Conservation (phyloP, 192 early-diverging fungal genomes). For the Umbelopsis sp. region DNA sequence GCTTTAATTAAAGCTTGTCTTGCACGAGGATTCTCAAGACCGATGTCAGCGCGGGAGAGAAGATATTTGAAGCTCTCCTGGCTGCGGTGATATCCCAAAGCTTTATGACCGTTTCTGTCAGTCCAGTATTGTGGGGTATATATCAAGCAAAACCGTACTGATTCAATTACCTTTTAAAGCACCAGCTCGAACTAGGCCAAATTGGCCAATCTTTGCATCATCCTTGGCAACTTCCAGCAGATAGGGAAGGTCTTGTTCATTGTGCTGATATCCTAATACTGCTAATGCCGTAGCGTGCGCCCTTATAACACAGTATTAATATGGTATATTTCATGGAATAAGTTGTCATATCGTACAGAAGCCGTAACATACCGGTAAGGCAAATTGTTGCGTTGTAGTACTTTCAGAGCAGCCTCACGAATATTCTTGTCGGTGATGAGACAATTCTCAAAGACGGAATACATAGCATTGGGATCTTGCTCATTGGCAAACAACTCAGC, state of each 20-base stretch:
- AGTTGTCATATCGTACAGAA: not conserved
- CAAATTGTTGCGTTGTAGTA: constrained; percentile 29
- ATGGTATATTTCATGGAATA: not conserved
- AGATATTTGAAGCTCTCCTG: constrained; percentile 42
- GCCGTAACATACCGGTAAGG: constrained; percentile 5
- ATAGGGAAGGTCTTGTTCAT: constrained; percentile 43
- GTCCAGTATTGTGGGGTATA: not conserved
- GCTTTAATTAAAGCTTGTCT: constrained; percentile 1
- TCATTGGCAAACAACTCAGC: constrained; percentile 41
- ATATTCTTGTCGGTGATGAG: constrained; percentile 32
- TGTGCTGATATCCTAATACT: constrained; percentile 44
- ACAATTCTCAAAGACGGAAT: constrained; percentile 15
- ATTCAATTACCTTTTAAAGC: constrained; percentile 39
- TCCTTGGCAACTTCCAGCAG: constrained; percentile 42
- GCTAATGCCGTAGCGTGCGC: constrained; percentile 32
- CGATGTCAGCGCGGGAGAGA: constrained; percentile 20
- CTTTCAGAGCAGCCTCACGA: constrained; percentile 34
- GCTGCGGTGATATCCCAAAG: constrained; percentile 41
- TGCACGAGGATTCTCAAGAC: constrained; percentile 21
- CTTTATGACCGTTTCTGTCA: not conserved
- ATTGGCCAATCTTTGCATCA: constrained; percentile 36
- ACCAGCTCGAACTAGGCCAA: constrained; percentile 36
- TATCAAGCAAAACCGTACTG: not conserved
- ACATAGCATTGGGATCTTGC: constrained; percentile 38
- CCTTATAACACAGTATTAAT: not conserved